phyloP scores from a whole-genome alignment of 1,139 yeast species.

The Candida sp. region DNA sequence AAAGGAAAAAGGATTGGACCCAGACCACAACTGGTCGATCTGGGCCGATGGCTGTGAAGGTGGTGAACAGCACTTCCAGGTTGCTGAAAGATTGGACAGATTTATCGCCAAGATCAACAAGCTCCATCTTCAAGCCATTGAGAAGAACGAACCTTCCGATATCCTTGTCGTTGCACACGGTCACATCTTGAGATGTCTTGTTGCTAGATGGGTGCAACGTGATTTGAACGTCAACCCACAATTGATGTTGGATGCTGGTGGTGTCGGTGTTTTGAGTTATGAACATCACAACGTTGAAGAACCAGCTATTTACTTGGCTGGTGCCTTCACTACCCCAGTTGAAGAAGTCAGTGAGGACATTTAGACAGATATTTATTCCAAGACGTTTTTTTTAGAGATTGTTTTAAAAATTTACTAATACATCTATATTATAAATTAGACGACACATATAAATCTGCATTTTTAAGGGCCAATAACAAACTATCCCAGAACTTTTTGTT shows the following conservation, averaged over 20 bases:
- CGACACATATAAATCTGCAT: slow-evolving; percentile 18
- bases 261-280: slow-evolving; percentile 90
- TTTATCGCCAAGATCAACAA: slow-evolving; percentile 65
- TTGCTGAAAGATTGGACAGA: slow-evolving; percentile 71
- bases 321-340: slow-evolving; percentile 77
- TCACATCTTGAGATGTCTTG: slow-evolving; percentile 87
- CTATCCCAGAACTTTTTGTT: slow-evolving; percentile 57
- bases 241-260: slow-evolving; percentile 91
- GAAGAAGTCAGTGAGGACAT: slow-evolving; percentile 42
- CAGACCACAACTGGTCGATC: slow-evolving; percentile 67
- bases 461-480: slow-evolving; percentile 43
- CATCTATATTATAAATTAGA: slow-evolving; percentile 1
- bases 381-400: neutral
- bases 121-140: slow-evolving; percentile 66
- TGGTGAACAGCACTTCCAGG: slow-evolving; percentile 74
- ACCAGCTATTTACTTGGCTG: slow-evolving; percentile 84
- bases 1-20: slow-evolving; percentile 59
- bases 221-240: slow-evolving; percentile 70
- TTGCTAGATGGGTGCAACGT: slow-evolving; percentile 81
- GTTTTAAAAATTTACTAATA: neutral
- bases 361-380: slow-evolving; percentile 9
- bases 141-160: slow-evolving; percentile 62
- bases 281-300: slow-evolving; percentile 85
- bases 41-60: slow-evolving; percentile 95
- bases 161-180: slow-evolving; percentile 91